Evolutionary conservation across 768 basidiomycete species (phyloP), one percentile per base, ranked within the genome.

Genomic region (Cyclocybe cylindracea): DNA sequence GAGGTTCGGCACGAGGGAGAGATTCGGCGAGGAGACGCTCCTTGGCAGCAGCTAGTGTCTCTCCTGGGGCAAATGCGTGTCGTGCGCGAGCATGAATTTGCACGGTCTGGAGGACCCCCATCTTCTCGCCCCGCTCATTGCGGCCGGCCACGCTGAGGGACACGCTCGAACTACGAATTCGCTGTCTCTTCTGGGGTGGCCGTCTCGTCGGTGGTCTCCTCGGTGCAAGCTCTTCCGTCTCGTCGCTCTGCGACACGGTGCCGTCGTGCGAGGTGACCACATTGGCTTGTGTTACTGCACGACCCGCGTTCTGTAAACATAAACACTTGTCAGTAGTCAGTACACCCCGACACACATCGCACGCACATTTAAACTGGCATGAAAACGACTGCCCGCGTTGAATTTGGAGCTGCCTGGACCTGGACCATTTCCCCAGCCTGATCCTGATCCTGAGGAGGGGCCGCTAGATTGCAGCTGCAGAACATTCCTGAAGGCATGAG

Each of bases 331-430:
- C 31, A 46, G 41, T 11, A 44, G 37, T 42, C 14, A 16, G 51
- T 34, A 39, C 10, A 39, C 24, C 24, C 24, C 24, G 24, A 24
- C 2, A 44, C 56, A 32, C 40, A 44, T 34, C 18, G 35, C 39
- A 53, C 58, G 8, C 51, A 91, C 89, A 24, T 79, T 81, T 65
- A 85, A 89, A 1, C 83, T 80, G 44, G 77, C 71, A 66, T 90
- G 83, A 62, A 87, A 87, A 41, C 87, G 79, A 63, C 85, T 80
- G 37, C 89, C 87, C 10, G 88, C 70, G 51, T 84, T 82, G 57
- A 84, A 84, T 65, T 88, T 91, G 48, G 87, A 77, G 31, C 88
- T 82, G 2, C 89, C 88, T 44, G 89, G 78, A 39, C 87, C 83
- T 46, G 87, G 68, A 10, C 84, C 81, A 37, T 80, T 77, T 51